Conservation (phyloP, 1,284 basidiomycete species). For the Cutaneotrichosporon daszewskae region DNA sequence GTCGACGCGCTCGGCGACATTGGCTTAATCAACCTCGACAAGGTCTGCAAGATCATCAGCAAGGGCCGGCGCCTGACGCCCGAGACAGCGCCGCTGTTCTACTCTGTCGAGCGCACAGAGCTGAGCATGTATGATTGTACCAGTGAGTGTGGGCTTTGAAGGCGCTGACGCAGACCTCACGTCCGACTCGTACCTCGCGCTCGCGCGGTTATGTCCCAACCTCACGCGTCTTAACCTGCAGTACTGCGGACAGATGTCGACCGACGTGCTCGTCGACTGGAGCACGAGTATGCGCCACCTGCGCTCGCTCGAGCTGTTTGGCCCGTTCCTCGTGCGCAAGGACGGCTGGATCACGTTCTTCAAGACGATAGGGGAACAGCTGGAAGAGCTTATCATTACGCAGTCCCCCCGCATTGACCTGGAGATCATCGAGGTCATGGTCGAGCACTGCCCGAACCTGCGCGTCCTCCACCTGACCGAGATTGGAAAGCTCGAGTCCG, state of each 20-base stretch:
- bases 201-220: slow-evolving; percentile 74
- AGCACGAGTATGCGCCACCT: slow-evolving; percentile 61
- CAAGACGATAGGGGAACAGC: slow-evolving; percentile 54
- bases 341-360: slow-evolving; percentile 75
- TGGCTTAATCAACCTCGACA: slow-evolving; percentile 70
- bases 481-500: slow-evolving; percentile 65
- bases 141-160: slow-evolving; percentile 53
- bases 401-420: slow-evolving; percentile 84
- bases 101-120: slow-evolving; percentile 62
- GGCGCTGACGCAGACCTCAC: slow-evolving; percentile 56
- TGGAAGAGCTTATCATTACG: slow-evolving; percentile 70
- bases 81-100: slow-evolving; percentile 76
- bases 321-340: slow-evolving; percentile 77
- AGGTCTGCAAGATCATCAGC: slow-evolving; percentile 75
- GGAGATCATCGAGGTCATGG: slow-evolving; percentile 62
- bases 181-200: slow-evolving; percentile 60
- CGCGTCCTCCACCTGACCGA: slow-evolving; percentile 71
- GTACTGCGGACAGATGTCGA: slow-evolving; percentile 78
- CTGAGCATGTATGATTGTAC: slow-evolving; percentile 87
- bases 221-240: slow-evolving; percentile 70
- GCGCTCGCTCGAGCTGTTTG: slow-evolving; percentile 70
- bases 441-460: slow-evolving; percentile 59
- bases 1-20: slow-evolving; percentile 87
- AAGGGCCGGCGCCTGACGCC: slow-evolving; percentile 78
- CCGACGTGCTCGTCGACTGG: slow-evolving; percentile 63